Conservation (phyloP, 768 basidiomycete species). For the Phlegmacium glaucopus region DNA sequence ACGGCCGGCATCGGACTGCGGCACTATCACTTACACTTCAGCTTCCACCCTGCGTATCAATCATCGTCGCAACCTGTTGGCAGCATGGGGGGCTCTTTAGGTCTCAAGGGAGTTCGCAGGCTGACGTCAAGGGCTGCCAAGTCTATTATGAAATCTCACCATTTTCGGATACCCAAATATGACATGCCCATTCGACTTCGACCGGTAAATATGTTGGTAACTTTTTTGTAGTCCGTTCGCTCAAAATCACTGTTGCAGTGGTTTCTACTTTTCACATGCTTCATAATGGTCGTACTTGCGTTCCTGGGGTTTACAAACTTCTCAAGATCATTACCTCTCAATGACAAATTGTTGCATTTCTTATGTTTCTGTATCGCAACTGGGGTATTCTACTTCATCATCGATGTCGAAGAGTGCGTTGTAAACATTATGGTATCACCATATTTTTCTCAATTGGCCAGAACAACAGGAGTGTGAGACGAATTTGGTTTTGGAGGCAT, state of each 20-base stretch:
- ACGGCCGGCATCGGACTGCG: no score
- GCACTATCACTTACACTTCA: no score
- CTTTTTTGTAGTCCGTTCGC: not conserved
- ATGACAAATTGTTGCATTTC: conserved; percentile 80
- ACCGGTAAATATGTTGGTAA: conserved; percentile 42
- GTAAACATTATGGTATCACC: not conserved
- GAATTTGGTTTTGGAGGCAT: conserved; percentile 87
- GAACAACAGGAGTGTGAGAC: conserved; percentile 59
- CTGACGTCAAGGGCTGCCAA: conserved; percentile 44
- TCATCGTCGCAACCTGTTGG: not conserved
- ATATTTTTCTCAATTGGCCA: not conserved
- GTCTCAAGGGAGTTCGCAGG: conserved; percentile 26
- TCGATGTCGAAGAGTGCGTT: conserved; percentile 84
- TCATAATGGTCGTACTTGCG: conserved; percentile 68
- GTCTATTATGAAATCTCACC: conserved; percentile 70
- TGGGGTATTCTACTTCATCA: conserved; percentile 80
- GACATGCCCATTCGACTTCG: conserved; percentile 70
- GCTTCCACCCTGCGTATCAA: conserved; percentile 1
- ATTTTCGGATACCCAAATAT: conserved; percentile 58
- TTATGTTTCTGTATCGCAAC: conserved; percentile 74
- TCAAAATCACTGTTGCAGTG: conserved; percentile 43
- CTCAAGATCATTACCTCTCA: conserved; percentile 59
- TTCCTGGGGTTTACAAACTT: conserved; percentile 78
- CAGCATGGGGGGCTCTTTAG: not conserved
- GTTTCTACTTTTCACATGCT: conserved; percentile 70